phyloP scores from a whole-genome alignment of 306 rosid genomes.

The Prunus mira region DNA sequence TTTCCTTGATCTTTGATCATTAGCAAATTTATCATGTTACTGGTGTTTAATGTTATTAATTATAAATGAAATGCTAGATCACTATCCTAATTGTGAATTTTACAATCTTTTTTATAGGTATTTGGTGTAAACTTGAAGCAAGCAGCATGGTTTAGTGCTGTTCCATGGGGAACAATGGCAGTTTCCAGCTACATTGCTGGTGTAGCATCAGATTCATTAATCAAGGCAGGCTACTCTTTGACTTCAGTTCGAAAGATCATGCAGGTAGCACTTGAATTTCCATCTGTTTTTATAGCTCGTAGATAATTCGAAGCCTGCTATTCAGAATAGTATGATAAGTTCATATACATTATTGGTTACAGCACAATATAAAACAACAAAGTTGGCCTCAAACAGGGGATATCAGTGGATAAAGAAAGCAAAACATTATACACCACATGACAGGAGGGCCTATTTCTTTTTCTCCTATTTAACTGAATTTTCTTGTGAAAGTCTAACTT shows the following conservation, averaged over 20 bases:
- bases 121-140: conserved; percentile 84
- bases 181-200: conserved; percentile 86
- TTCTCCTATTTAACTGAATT: no score
- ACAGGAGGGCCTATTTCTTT: not conserved
- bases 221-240: conserved; percentile 59
- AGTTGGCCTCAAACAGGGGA: not conserved
- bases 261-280: conserved; percentile 56
- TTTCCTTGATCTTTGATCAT: conserved; percentile 11
- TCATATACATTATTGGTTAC: not conserved
- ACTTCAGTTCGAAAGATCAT: conserved; percentile 74
- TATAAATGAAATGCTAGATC: not conserved
- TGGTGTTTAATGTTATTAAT: not conserved
- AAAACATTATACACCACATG: not conserved
- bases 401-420: no score
- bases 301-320: not conserved
- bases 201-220: conserved; percentile 61
- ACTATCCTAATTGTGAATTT: not conserved
- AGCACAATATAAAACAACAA: not conserved
- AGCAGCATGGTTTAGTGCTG: conserved; percentile 96
- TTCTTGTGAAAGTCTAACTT: no score
- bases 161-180: conserved; percentile 98
- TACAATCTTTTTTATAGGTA: conserved; percentile 39
- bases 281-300: not conserved
- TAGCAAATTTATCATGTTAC: not conserved
- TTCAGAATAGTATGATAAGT: not conserved